Conservation (phyloP, 345 rosid genomes). For the Orychophragmus violaceus region DNA sequence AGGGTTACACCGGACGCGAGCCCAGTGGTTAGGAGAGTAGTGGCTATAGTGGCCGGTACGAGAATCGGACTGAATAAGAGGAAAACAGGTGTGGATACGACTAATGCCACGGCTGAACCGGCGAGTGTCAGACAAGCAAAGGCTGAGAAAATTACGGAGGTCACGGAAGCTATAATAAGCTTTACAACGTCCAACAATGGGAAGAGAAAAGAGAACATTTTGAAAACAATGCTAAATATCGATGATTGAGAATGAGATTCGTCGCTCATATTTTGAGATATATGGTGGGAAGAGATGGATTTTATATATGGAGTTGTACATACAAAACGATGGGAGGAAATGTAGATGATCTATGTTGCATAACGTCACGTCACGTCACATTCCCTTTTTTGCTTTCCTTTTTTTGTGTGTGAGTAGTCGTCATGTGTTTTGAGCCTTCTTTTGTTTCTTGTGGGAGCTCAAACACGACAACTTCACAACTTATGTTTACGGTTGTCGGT, state of each 20-base stretch:
- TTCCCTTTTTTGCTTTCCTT: not conserved
- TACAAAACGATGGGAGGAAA: not conserved
- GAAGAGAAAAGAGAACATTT: constrained; percentile 3
- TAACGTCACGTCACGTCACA: constrained; percentile 10
- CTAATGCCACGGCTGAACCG: constrained; percentile 55
- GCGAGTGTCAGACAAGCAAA: constrained; percentile 54
- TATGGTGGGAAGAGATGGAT: not conserved
- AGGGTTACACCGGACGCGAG: constrained; percentile 60
- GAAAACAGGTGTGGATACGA: constrained; percentile 61
- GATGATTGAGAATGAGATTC: not conserved
- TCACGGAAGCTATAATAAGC: constrained; percentile 38
- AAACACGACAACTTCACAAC: not conserved
- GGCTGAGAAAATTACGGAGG: constrained; percentile 48
- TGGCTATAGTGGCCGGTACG: constrained; percentile 59
- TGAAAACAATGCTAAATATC: not conserved
- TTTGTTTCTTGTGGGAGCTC: not conserved
- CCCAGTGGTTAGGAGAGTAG: constrained; percentile 41
- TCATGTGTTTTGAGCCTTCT: not conserved
- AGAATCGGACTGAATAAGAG: constrained; percentile 76
- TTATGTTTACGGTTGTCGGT: not conserved
- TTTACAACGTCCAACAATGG: not conserved
- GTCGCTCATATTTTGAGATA: not conserved
- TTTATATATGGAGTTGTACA: not conserved
- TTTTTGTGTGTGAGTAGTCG: not conserved
- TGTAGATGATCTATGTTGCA: not conserved